Evolutionary conservation across 1,139 yeast genomes (phyloP), one percentile per base, ranked within the genome.

Genomic region (Candida sojae): DNA sequence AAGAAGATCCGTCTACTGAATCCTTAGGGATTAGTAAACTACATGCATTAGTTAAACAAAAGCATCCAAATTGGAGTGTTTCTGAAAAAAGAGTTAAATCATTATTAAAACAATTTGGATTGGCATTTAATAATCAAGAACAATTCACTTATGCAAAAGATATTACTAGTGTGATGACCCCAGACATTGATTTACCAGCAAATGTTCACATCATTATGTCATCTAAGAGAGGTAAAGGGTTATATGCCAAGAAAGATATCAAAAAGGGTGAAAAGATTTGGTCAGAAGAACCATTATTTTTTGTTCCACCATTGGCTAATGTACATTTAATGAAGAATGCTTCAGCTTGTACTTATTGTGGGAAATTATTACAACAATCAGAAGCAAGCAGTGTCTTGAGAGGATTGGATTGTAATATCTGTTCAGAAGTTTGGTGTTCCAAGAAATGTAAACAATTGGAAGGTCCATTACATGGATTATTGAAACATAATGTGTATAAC

Each of bases 271-370:
- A 75, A 3, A 52, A 78, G 40, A 60, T 88, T 5, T 85, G 90
- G 84, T 71, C 74, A 40, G 86, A 83, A 55, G 56, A 63, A 1
- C 92, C 96, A 1, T 69, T 87, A 45, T 81, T 88, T 46, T 76
- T 82, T 36, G 70, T 88, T 0, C 92, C 96, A 0, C 88, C 89
- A 1, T 73, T 88, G 57, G 93, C 88, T 13, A 80, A 86, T 53
- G 66, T 83, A 32, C 77, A 81, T 43, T 68, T 89, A 50, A 81
- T 88, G 53, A 77, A 80, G 45, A 63, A 70, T 17, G 92, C 95
- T 0, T 82, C 82, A 57, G 90, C 92, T 4, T 92, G 98, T 63
- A 76, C 92, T 1, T 79, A 80, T 59, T 92, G 98, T 70, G 92
- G 96, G 0, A 77, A 79, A 41, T 74, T 86, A 3, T 68, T 87